Evolutionary conservation across 805 yeast genomes (phyloP), one percentile per base, ranked within the genome.

Genomic region (Saccharomycopsis microspora): DNA sequence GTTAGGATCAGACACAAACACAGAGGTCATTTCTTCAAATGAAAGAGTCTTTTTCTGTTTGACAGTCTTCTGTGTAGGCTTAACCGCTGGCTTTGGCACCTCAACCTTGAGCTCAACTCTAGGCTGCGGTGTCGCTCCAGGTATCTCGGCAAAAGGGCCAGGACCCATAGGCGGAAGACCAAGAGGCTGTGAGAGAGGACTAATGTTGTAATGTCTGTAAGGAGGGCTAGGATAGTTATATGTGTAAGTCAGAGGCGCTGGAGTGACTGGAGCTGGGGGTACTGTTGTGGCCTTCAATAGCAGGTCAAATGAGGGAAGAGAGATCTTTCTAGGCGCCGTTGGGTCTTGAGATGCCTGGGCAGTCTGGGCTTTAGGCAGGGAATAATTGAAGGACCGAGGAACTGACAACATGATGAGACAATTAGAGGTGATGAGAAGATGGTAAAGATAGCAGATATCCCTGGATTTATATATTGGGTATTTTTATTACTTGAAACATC

Each of bases 1-100:
- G 35, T 49, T 45, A 37, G 52, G 52, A 33, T 49, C 39, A 6
- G 52, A 49, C 10, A 49, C 49, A 31, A 49, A 49, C 3, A 45
- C 49, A n/a, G 52, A 46, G n/a, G 52, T 49, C 36, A 49, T 30
- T 34, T 49, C 43, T 5, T 46, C 47, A 32, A 41, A 41, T 33
- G 45, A 19, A 11, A 46, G 52, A 19, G 36, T 39, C 11, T 39
- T 39, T 9, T n/a, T 34, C 3, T 34, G 8, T 34, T 34, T 34
- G 10, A 34, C 36, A 9, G n/a, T 34, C 36, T 34, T 34, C 8
- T 8, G 36, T 9, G 1, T 34, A 34, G 36, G 36, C 36, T 8
- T 9, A n/a, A 3, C 8, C 10, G n/a, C 36, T 34, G 36, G 36
- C n/a, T 34, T 34, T 34, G 36, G 36, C 8, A 34, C 36, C 8